Conservation (phyloP, 768 basidiomycete genomes). For the Tylopilus plumbeoviolaceoides region DNA sequence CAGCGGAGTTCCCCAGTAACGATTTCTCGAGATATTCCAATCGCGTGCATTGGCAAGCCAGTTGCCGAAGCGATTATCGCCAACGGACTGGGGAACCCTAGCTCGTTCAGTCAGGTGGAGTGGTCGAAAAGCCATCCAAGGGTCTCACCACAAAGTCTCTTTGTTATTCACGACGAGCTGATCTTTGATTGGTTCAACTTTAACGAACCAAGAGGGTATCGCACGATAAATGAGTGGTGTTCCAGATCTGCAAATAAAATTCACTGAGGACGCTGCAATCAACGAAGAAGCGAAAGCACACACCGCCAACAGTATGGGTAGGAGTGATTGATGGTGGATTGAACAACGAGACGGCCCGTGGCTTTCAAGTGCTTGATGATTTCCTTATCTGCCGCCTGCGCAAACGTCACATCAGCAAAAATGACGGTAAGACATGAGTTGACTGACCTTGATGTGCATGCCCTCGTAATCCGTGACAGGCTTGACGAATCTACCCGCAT, state of each 20-base stretch:
- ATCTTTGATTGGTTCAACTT: constrained; percentile 80
- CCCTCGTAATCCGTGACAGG: constrained; percentile 91
- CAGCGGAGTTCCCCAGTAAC: constrained; percentile 98
- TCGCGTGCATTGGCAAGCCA: constrained; percentile 99
- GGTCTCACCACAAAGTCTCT: constrained; percentile 75
- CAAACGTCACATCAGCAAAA: neutral
- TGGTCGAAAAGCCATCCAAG: neutral
- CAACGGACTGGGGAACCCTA: constrained; percentile 89
- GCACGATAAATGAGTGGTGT: constrained; percentile 96
- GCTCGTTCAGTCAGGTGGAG: constrained; percentile 4
- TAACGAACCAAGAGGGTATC: constrained; percentile 94
- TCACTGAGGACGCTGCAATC: neutral
- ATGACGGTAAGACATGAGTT: neutral
- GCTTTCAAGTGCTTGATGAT: constrained; percentile 89
- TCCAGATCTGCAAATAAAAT: constrained; percentile 57
- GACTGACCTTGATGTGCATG: constrained; percentile 77
- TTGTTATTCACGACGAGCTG: constrained; percentile 88
- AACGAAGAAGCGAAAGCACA: neutral
- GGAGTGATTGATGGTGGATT: constrained; percentile 81
- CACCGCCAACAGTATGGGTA: constrained; percentile 99
- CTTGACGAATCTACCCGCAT: constrained; percentile 79
- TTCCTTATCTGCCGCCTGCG: constrained; percentile 87
- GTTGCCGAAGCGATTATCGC: constrained; percentile 91
- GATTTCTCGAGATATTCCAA: constrained; percentile 98
- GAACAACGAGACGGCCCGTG: constrained; percentile 83